Conservation (phyloP, 1,139 yeast genomes). For the Debaryomyces subglobosus region DNA sequence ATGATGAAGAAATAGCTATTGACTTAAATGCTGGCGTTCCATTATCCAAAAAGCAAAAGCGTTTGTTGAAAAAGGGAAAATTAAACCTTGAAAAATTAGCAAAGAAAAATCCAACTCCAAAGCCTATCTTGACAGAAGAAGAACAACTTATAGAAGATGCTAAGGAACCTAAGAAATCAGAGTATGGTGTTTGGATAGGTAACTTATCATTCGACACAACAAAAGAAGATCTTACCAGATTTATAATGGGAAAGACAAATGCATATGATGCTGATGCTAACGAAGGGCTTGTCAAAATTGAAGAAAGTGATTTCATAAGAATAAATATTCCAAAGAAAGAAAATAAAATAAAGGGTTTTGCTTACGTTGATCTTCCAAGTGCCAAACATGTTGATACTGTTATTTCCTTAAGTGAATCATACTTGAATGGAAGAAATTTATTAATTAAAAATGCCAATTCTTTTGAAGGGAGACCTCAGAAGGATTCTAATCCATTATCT, state of each 20-base stretch:
- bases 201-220: conserved; percentile 86
- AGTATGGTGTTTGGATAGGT: conserved; percentile 91
- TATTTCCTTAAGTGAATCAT: conserved; percentile 67
- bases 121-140: conserved; percentile 34
- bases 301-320: conserved; percentile 57
- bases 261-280: conserved; percentile 23
- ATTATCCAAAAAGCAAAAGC: conserved; percentile 86
- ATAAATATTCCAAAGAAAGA: conserved; percentile 68
- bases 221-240: conserved; percentile 70
- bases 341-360: conserved; percentile 79
- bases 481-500: conserved; percentile 43
- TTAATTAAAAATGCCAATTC: conserved; percentile 81
- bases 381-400: conserved; percentile 65
- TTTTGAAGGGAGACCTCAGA: conserved; percentile 86
- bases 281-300: conserved; percentile 41
- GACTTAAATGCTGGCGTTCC: conserved; percentile 80
- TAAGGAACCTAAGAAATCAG: conserved; percentile 44
- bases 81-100: conserved; percentile 60
- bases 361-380: conserved; percentile 82
- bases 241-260: conserved; percentile 61
- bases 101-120: conserved; percentile 50
- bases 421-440: conserved; percentile 81
- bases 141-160: conserved; percentile 28
- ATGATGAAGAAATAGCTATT: conserved; percentile 69
- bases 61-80: conserved; percentile 82